Evolutionary conservation across 2,329 filamentous ascomycete species (phyloP), one percentile per base, ranked within the genome.

Genomic region (Endocalyx cinctus): DNA sequence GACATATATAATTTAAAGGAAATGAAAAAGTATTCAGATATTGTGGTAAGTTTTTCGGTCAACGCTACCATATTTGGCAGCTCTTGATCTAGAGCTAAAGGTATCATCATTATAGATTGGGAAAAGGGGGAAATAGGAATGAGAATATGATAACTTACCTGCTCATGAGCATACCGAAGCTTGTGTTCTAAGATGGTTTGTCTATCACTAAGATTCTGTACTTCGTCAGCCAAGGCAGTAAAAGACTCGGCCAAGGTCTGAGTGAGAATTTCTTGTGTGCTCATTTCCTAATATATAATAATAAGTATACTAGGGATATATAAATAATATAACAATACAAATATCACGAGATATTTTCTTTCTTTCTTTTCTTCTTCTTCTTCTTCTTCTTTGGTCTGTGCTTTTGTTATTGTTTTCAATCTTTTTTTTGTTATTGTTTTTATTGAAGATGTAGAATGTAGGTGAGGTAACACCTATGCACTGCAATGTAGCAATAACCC

Each of bases 31-130:
- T n/a, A n/a, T n/a, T n/a, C n/a, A n/a, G n/a, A n/a, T n/a, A n/a
- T n/a, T n/a, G n/a, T n/a, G n/a, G n/a, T n/a, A n/a, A n/a, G n/a
- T 46, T 57, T 76, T 61, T 84, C 79, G 68, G 71, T 84, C 82
- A 76, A 62, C 55, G 68, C 66, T 70, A 67, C 69, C 60, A 44
- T 51, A 55, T n/a, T n/a, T 15, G 39, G 71, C 66, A 75, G 71
- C 79, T 86, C 73, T 71, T 82, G 82, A 84, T 87, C 83, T 87
- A 87, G 83, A 87, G 83, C 83, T 87, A 86, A 83, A 57, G 57
- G 52, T 54, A 46, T 64, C 61, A 66, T 70, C 66, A 69, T 66
- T 37, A 37, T 11, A 25, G 37, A 28, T 14, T 25, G 17, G 13
- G 23, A 30, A 15, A 37, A 25, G 29, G 16, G 26, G 29, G 31